These are phyloP conservation scores for Spathaspora passalidarum DNA, from an alignment of 805 yeast genomes.

Conservation along the genomic window DNA sequence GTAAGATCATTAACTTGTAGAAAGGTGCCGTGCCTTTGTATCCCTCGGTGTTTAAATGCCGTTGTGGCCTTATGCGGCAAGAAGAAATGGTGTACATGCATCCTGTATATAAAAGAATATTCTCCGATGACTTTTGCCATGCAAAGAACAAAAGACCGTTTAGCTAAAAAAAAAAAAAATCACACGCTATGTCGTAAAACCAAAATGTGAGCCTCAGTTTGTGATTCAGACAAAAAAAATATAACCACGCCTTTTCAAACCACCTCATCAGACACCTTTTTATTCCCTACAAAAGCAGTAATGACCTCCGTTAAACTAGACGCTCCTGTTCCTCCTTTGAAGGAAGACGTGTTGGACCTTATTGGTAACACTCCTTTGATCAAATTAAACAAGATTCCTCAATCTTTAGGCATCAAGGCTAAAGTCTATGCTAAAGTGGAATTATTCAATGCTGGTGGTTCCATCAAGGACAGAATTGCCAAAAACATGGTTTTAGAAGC, in stretches of 20 bases:
- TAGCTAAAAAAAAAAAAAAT: neutral
- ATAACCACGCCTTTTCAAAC: neutral
- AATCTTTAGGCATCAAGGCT: constrained; percentile 72
- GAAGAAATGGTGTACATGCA: neutral
- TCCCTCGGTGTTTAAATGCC: neutral
- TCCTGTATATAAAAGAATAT: neutral
- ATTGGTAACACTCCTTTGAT: constrained; percentile 87
- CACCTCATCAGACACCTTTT: neutral
- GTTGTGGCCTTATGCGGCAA: neutral
- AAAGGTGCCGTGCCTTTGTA: no score
- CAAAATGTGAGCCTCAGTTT: neutral
- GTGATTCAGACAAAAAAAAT: neutral
- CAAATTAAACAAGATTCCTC: constrained; percentile 71
- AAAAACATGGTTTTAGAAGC: constrained; percentile 84
- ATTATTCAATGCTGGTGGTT: constrained; percentile 85
- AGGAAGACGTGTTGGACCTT: constrained; percentile 61
- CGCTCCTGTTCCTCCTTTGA: constrained; percentile 32
- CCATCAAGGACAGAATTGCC: constrained; percentile 87
- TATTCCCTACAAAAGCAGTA: neutral
- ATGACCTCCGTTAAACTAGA: neutral
- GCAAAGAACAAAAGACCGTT: neutral
- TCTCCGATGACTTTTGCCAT: neutral
- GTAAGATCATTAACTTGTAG: constrained; percentile 49
- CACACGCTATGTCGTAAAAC: neutral
- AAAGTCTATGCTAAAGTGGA: constrained; percentile 72